phyloP scores from a whole-genome alignment of 2,329 filamentous ascomycete species.

The Fusarium algeriense region DNA sequence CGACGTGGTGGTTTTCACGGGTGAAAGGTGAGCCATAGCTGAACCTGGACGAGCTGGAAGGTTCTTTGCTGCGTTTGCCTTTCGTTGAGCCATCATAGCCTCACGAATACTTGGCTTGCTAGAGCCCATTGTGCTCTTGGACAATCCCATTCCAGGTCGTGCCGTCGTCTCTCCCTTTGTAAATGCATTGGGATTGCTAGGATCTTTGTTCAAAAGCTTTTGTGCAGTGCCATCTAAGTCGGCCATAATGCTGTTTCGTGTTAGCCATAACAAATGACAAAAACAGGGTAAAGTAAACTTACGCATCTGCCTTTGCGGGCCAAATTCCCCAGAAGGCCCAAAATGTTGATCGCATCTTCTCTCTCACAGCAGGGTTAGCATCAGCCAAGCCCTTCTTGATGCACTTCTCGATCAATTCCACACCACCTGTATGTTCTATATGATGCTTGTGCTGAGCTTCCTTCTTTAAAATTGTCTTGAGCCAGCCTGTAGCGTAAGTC shows the following conservation, averaged over 20 bases:
- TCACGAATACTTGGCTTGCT: slow-evolving; percentile 80
- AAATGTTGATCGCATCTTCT: slow-evolving; percentile 85
- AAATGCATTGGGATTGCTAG: slow-evolving; percentile 81
- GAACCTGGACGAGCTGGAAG: slow-evolving; percentile 71
- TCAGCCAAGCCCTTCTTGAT: slow-evolving; percentile 91
- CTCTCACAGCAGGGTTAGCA: slow-evolving; percentile 89
- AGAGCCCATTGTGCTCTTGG: slow-evolving; percentile 70
- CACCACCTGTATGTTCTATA: slow-evolving; percentile 85
- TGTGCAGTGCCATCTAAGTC: slow-evolving; percentile 83
- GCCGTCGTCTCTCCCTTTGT: slow-evolving; percentile 62
- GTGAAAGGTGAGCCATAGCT: slow-evolving; percentile 72
- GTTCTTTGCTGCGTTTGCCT: slow-evolving; percentile 63
- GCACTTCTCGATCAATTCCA: slow-evolving; percentile 87
- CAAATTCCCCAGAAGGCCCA: slow-evolving; percentile 86
- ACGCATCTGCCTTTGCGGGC: slow-evolving; percentile 81
- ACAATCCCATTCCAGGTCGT: slow-evolving; percentile 70
- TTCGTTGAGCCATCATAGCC: slow-evolving; percentile 86
- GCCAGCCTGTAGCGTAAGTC: slow-evolving; percentile 82
- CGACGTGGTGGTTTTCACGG: slow-evolving; percentile 57
- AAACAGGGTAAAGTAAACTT: slow-evolving; percentile 51
- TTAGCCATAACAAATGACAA: slow-evolving; percentile 38
- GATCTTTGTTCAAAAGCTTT: slow-evolving; percentile 83
- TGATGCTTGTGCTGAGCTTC: slow-evolving; percentile 83
- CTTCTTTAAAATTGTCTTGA: slow-evolving; percentile 83
- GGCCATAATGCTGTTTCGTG: slow-evolving; percentile 74